Percentiles rank a stretch among this genome's conserved stretches.
phyloP scores from a whole-genome alignment of 2,329 filamentous ascomycete genomes.

The Mariannaea elegans region DNA sequence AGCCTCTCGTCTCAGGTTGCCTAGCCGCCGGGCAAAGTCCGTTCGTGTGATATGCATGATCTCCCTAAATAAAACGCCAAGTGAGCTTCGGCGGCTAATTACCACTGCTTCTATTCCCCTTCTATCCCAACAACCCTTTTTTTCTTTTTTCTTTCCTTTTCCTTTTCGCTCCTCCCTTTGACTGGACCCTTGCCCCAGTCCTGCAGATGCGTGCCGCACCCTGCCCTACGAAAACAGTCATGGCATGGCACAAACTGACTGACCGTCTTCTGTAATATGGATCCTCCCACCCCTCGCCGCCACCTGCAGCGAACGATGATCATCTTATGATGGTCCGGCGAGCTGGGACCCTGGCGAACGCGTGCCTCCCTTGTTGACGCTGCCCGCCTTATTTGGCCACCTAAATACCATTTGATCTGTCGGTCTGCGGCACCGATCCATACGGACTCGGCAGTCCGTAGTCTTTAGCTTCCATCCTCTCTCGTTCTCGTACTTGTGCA shows the following conservation, averaged over 20 bases:
- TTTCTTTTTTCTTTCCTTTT: not conserved
- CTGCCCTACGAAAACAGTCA: conserved; percentile 11
- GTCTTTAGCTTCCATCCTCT: not conserved
- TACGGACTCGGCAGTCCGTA: conserved; percentile 10
- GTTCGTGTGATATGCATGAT: too few species aligned
- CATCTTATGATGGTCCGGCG: conserved; percentile 39
- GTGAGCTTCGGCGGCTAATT: too few species aligned
- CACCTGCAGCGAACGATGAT: conserved; percentile 37
- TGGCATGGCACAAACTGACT: conserved; percentile 1
- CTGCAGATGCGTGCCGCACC: conserved; percentile 17
- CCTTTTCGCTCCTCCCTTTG: not conserved
- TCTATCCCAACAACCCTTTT: too few species aligned
- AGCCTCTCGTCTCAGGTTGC: not conserved
- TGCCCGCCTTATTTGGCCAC: conserved; percentile 5
- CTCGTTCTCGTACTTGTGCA: not conserved
- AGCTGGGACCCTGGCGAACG: conserved; percentile 26
- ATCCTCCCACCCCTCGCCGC: conserved; percentile 13
- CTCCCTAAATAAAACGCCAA: too few species aligned
- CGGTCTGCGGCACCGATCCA: conserved; percentile 9
- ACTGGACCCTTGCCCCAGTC: not conserved
- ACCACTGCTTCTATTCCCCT: too few species aligned
- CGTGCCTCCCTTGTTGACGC: conserved; percentile 19
- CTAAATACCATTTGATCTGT: not conserved
- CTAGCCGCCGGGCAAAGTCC: too few species aligned
- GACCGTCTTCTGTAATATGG: conserved; percentile 13